Evolutionary conservation across 176 grass and related monocot species (phyloP), one percentile per base, ranked within the genome.

Genomic region (Oryza meyeriana): DNA sequence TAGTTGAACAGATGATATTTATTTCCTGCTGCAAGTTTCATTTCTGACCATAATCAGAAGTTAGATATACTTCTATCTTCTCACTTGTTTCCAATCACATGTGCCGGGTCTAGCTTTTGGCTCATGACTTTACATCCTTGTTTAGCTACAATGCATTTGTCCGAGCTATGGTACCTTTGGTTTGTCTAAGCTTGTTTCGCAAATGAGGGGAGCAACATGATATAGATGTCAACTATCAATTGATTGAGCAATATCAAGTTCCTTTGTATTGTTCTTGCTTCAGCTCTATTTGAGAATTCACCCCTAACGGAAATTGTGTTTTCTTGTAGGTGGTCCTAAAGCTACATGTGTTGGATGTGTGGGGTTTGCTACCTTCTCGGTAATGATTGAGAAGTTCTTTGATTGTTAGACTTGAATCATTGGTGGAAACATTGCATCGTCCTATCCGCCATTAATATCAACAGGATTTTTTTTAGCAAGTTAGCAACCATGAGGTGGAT

Each of bases 291-390:
- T 79, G 47, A 79, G 62, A 61, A 79, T 64, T 18, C 22, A 69
- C 16, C 12, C 22, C 18, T 86, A 64, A 88, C 8, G 20, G 32
- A 47, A 50, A 17, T 72, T 64, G 34, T 88, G 25, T 72, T 87
- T 90, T 28, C 61, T 85, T 94, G 69, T 52, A 99, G 96, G 90
- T 92, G 96, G 96, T 44, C 93, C 93, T 39, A 91, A 94, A 88
- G 93, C 88, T 48, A 85, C 93, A 75, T 99, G 96, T 86, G 45
- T 55, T 48, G 96, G 96, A 52, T 95, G 96, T 75, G 96, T 82
- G 22, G 96, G 96, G 69, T 99, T 99, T 90, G 89, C 93, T 64
- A 85, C 96, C 29, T 99, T 99, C 83, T 99, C 96, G 10, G 93
- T 95, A 33, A 44, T 61, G 52, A 95, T 99, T 50, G 96, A 99